These are phyloP conservation scores for Hymenotorrendiella dingleyae DNA, from an alignment of 2,329 filamentous ascomycete genomes.

Conservation along the genomic window DNA sequence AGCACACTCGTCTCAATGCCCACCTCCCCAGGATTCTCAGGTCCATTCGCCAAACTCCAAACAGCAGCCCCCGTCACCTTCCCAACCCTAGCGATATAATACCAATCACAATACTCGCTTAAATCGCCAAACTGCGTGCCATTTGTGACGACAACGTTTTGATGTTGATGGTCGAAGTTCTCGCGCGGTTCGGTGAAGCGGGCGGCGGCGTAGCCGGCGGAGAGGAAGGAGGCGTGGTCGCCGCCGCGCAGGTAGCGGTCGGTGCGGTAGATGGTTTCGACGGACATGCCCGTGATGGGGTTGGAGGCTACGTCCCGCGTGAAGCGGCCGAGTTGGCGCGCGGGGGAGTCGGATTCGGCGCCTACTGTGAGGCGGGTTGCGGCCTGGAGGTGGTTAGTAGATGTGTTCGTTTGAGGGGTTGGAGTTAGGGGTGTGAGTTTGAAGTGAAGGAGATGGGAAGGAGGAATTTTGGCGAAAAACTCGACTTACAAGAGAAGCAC, in stretches of 20 bases:
- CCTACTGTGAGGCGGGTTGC: slow-evolving; percentile 39
- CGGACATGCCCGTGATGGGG: slow-evolving; percentile 45
- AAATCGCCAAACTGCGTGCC: slow-evolving; percentile 50
- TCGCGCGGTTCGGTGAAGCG: slow-evolving; percentile 54
- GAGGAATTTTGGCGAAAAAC: too few relatives aligned
- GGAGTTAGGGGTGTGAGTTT: too few relatives aligned
- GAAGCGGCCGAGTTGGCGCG: slow-evolving; percentile 49
- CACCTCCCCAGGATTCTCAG: slow-evolving; percentile 44
- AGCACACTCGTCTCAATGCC: slow-evolving; percentile 40
- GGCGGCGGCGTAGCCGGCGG: slow-evolving; percentile 44
- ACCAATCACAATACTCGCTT: slow-evolving; percentile 50
- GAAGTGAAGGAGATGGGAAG: too few relatives aligned
- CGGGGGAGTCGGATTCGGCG: slow-evolving; percentile 49
- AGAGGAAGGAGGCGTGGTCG: slow-evolving; percentile 50
- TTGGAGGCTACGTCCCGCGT: slow-evolving; percentile 49
- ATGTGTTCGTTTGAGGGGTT: neutral
- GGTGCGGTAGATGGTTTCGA: slow-evolving; percentile 49
- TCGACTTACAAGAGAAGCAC: too few relatives aligned
- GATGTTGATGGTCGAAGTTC: slow-evolving; percentile 52
- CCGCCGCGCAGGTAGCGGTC: slow-evolving; percentile 52
- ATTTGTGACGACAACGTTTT: slow-evolving; percentile 43
- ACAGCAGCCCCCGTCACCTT: slow-evolving; percentile 49
- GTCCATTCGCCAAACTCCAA: slow-evolving; percentile 47
- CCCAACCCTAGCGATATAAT: slow-evolving; percentile 46
- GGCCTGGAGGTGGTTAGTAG: slow-evolving; percentile 31